Conservation (phyloP, 2,329 filamentous ascomycete species). For the Verticillium nubilum region DNA sequence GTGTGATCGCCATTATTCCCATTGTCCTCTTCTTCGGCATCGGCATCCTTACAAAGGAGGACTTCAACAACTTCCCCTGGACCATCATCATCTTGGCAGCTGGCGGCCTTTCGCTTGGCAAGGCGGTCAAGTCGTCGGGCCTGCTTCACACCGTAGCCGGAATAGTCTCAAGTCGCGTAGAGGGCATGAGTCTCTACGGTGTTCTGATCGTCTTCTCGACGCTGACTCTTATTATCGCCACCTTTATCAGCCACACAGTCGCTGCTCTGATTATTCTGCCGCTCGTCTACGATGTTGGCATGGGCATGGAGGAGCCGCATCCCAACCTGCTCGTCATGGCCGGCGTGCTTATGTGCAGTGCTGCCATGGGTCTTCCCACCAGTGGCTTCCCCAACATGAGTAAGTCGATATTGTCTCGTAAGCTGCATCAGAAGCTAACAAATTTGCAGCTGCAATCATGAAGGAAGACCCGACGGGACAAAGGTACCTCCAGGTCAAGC, state of each 20-base stretch:
- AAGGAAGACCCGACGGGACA: constrained; percentile 95
- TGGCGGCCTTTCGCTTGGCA: constrained; percentile 85
- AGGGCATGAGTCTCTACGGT: constrained; percentile 76
- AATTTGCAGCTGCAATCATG: constrained; percentile 80
- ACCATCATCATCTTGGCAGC: constrained; percentile 98
- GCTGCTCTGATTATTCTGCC: constrained; percentile 92
- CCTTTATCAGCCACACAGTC: constrained; percentile 96
- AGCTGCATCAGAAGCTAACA: not conserved
- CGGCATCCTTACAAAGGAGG: constrained; percentile 93
- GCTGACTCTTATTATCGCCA: constrained; percentile 87
- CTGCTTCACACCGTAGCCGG: constrained; percentile 82
- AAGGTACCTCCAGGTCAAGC: constrained; percentile 83
- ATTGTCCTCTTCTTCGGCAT: constrained; percentile 95
- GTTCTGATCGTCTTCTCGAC: constrained; percentile 80
- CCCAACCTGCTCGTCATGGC: constrained; percentile 96
- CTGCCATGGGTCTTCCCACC: constrained; percentile 95
- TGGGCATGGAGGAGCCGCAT: constrained; percentile 80
- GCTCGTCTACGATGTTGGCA: constrained; percentile 80
- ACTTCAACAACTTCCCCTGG: constrained; percentile 99
- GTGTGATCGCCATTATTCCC: constrained; percentile 93
- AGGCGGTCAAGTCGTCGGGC: constrained; percentile 89
- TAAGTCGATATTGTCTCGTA: constrained; percentile 47
- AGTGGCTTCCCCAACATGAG: constrained; percentile 99
- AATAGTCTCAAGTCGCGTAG: constrained; percentile 67
- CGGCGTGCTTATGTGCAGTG: constrained; percentile 90